phyloP scores from a whole-genome alignment of 2,329 filamentous ascomycete species.

The Xylaria digitata region DNA sequence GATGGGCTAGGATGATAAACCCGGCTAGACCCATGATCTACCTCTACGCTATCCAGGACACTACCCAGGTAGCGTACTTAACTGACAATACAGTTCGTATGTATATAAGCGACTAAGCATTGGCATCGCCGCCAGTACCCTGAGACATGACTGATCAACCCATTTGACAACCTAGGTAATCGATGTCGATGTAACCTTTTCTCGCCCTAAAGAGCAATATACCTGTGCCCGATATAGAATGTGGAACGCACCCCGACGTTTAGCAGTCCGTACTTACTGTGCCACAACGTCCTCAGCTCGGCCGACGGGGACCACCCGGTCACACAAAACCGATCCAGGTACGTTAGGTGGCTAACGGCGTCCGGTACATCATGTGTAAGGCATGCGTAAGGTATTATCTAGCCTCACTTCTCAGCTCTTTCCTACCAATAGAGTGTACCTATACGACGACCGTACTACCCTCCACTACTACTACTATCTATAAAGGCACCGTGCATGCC shows the following conservation, averaged over 20 bases:
- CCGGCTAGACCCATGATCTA: constrained; percentile 20
- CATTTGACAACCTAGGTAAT: constrained; percentile 15
- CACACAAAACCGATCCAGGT: constrained; percentile 9
- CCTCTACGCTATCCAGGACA: neutral
- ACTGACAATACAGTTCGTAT: neutral
- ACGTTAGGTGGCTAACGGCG: neutral
- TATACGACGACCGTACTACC: neutral
- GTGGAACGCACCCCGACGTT: constrained; percentile 29
- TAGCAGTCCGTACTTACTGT: constrained; percentile 25
- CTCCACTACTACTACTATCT: neutral
- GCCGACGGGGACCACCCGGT: constrained; percentile 9
- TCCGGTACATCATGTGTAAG: constrained; percentile 24
- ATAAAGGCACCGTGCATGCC: constrained; percentile 32
- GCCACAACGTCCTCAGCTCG: constrained; percentile 30
- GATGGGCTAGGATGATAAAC: constrained; percentile 30
- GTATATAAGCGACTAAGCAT: constrained; percentile 1
- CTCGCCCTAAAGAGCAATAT: constrained; percentile 6
- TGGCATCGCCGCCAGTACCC: neutral
- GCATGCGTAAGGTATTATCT: constrained; percentile 20
- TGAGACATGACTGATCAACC: constrained; percentile 14
- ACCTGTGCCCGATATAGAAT: constrained; percentile 32
- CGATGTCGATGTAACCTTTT: constrained; percentile 28
- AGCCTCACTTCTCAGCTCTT: constrained; percentile 34
- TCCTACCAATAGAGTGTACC: neutral
- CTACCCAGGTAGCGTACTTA: neutral